Percentiles rank a stretch among this genome's conserved stretches.
phyloP scores from a whole-genome alignment of 345 rosid genomes.

The Raphanus raphanistrum region DNA sequence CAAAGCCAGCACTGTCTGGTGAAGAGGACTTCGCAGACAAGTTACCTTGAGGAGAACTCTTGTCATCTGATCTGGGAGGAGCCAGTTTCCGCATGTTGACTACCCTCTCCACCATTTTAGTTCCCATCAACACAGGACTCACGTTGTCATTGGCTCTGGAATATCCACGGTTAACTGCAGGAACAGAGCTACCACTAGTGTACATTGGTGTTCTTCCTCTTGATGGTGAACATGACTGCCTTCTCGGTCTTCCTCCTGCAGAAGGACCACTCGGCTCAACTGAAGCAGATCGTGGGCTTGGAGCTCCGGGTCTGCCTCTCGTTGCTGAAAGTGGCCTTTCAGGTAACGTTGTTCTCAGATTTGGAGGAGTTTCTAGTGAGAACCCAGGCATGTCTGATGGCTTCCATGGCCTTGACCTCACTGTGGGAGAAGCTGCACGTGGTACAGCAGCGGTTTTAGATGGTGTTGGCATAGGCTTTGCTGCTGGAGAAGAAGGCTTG shows the following conservation, averaged over 20 bases:
- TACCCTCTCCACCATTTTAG: conserved; percentile 96
- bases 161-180: conserved; percentile 68
- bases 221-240: conserved; percentile 96
- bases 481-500: conserved; percentile 52
- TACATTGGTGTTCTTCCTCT: conserved; percentile 75
- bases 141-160: conserved; percentile 70
- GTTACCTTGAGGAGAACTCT: conserved; percentile 69
- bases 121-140: conserved; percentile 85
- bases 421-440: conserved; percentile 73
- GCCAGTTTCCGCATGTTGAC: conserved; percentile 87
- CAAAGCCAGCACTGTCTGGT: conserved; percentile 90
- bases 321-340: conserved; percentile 92
- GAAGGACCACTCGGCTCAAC: conserved; percentile 69
- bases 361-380: conserved; percentile 94
- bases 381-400: conserved; percentile 99
- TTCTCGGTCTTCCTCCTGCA: conserved; percentile 62
- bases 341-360: conserved; percentile 82
- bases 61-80: conserved; percentile 80
- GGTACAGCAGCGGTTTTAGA: conserved; percentile 60
- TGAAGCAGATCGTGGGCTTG: conserved; percentile 81
- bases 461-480: conserved; percentile 44
- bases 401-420: conserved; percentile 89
- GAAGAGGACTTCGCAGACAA: conserved; percentile 80
- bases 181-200: conserved; percentile 89
- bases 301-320: conserved; percentile 97